Evolutionary conservation across 202 grass and related monocot genomes (phyloP).

Genomic region (Hordeum pubiflorum): DNA sequence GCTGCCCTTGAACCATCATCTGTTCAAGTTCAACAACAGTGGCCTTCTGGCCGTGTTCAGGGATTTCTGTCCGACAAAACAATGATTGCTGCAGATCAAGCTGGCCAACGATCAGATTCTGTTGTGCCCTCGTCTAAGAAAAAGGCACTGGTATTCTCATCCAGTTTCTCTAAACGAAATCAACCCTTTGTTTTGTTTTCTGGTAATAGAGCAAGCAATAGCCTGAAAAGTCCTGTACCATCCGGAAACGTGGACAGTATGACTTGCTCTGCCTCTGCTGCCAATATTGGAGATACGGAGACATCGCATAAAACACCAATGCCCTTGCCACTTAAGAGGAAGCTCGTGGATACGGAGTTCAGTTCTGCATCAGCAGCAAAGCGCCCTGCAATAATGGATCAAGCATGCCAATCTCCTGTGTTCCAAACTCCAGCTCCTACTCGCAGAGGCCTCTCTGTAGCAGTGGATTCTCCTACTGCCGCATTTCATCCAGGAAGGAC

Average conservation of each 20-base stretch:
- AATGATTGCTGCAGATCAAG: constrained; percentile 38
- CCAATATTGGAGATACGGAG: constrained; percentile 47
- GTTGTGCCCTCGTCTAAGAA: constrained; percentile 44
- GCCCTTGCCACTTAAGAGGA: constrained; percentile 76
- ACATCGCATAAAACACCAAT: constrained; percentile 46
- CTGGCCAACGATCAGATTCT: constrained; percentile 44
- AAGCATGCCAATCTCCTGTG: constrained; percentile 49
- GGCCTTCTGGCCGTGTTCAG: constrained; percentile 67
- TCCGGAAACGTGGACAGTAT: constrained; percentile 24
- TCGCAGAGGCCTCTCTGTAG: constrained; percentile 41
- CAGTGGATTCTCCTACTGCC: constrained; percentile 48
- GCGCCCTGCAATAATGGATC: constrained; percentile 43
- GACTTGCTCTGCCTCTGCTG: constrained; percentile 11
- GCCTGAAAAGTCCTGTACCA: constrained; percentile 37
- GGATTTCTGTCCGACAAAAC: constrained; percentile 52
- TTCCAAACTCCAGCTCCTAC: constrained; percentile 66
- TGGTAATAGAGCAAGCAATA: constrained; percentile 31
- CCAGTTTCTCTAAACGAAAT: constrained; percentile 44
- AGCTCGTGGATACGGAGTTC: constrained; percentile 50
- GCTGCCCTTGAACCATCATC: constrained; percentile 47
- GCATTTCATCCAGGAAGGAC: constrained; percentile 42
- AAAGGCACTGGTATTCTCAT: constrained; percentile 69
- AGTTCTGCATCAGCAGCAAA: constrained; percentile 45
- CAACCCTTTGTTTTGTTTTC: constrained; percentile 25
- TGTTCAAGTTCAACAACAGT: constrained; percentile 57